Evolutionary conservation across 306 rosid species (phyloP), one percentile per base, ranked within the genome.

Genomic region (Cucumis hystrix): DNA sequence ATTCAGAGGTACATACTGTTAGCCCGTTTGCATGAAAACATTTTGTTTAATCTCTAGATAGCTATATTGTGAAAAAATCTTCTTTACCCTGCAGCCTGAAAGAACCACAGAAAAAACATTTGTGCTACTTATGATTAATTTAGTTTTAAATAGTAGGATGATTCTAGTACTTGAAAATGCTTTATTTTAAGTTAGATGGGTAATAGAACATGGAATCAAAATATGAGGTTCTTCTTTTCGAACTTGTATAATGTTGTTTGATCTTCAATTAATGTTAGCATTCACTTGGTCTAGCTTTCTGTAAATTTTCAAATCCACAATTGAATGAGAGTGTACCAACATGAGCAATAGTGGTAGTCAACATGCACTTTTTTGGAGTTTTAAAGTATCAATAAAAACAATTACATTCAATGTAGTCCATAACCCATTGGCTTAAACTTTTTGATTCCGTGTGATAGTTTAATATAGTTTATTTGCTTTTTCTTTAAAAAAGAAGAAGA

Each of bases 1-100:
- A 93, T 80, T 81, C 91, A 15, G 96, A 89, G 93, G 97, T 88
- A 83, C 80, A 28, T 43, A 11, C 74, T 68, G 37, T 43, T 11
- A 41, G 49, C 23, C 45, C 3, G n/a, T 33, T 18, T 17, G 4
- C 51, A 7, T 65, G 25, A 39, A 39, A 65, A 17, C 20, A 52
- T 16, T 52, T 5, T 52, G 3, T 16, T 52, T 6, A 0, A 16
- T 47, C 54, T 12, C 1, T 12, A 47, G 16, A 47, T 12, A 45
- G 3, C 0, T 45, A 45, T 51, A 15, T 4, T 51, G 15, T 63
- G 43, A 63, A 63, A 63, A 30, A 63, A 63, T 30, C 43, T 62
- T 62, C 68, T 63, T 63, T 30, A 28, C 30, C 67, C 4, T 1
- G 6, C n/a, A 25, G 10, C 40, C 11, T 61, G 67, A 61, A 61